Evolutionary conservation across 768 basidiomycete genomes (phyloP).

Genomic region (Suillus americanus): DNA sequence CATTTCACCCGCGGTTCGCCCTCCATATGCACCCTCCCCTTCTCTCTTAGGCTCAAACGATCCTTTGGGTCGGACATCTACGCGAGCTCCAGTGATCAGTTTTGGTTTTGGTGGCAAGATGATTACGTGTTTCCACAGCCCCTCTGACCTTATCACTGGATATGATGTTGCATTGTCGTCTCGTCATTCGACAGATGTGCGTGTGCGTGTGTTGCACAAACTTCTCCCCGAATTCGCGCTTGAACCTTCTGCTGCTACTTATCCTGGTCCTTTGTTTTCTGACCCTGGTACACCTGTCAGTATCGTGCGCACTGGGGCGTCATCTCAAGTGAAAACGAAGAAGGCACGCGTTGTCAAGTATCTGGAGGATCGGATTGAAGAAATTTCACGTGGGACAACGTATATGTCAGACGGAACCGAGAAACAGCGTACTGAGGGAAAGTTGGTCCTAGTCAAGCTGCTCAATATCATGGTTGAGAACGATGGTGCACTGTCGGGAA

Average conservation of each 20-base stretch:
- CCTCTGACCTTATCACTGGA: slow-evolving; percentile 62
- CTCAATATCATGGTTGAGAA: slow-evolving; percentile 83
- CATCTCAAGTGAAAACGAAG: slow-evolving; percentile 75
- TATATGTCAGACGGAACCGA: slow-evolving; percentile 61
- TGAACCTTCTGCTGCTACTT: slow-evolving; percentile 53
- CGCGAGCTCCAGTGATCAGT: slow-evolving; percentile 74
- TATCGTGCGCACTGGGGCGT: slow-evolving; percentile 62
- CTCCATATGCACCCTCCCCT: slow-evolving; percentile 81
- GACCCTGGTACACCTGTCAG: slow-evolving; percentile 69
- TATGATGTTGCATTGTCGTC: slow-evolving; percentile 78
- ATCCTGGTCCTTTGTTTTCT: slow-evolving; percentile 85
- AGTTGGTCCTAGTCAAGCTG: slow-evolving; percentile 69
- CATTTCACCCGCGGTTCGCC: slow-evolving; percentile 37
- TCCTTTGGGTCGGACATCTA: slow-evolving; percentile 71
- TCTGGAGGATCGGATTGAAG: slow-evolving; percentile 69
- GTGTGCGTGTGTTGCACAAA: slow-evolving; percentile 65
- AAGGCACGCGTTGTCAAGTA: slow-evolving; percentile 78
- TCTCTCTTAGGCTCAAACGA: slow-evolving; percentile 82
- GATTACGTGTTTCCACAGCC: slow-evolving; percentile 83
- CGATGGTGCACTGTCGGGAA: slow-evolving; percentile 84
- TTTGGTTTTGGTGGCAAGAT: slow-evolving; percentile 96
- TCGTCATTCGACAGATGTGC: slow-evolving; percentile 66
- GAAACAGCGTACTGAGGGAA: slow-evolving; percentile 68
- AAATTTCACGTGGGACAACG: slow-evolving; percentile 73
- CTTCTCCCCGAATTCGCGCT: slow-evolving; percentile 68